Percentiles rank a stretch among this genome's conserved stretches.
phyloP scores from a whole-genome alignment of 2,329 filamentous ascomycete species.

The Alternaria metachromatica region DNA sequence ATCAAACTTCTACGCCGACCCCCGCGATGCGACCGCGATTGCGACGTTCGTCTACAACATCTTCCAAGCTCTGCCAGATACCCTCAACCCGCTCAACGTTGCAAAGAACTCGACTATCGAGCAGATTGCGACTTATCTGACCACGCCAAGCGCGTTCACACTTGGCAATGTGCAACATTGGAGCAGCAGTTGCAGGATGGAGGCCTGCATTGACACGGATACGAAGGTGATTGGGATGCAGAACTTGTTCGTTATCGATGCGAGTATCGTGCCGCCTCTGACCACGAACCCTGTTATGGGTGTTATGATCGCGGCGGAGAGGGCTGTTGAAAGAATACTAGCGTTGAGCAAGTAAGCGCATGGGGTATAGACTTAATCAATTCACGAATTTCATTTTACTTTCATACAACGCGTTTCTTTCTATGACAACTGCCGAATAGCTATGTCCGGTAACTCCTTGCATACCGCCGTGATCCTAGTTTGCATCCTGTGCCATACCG shows the following conservation, averaged over 20 bases:
- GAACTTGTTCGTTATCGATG: conserved; percentile 62
- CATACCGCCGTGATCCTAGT: background rate
- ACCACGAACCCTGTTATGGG: conserved; percentile 64
- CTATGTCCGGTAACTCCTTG: background rate
- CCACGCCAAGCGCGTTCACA: conserved; percentile 56
- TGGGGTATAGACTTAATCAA: background rate
- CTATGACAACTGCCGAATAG: background rate
- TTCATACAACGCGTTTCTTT: background rate
- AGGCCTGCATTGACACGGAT: conserved; percentile 57
- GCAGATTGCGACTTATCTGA: conserved; percentile 60
- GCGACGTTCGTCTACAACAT: conserved; percentile 59
- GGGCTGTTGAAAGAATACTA: conserved; percentile 58
- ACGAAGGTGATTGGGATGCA: conserved; percentile 57
- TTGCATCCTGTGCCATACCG: background rate
- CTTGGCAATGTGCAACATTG: conserved; percentile 61
- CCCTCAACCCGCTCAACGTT: conserved; percentile 59
- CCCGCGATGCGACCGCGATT: conserved; percentile 57
- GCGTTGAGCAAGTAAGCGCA: conserved; percentile 5
- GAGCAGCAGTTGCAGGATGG: conserved; percentile 61
- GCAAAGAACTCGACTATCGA: conserved; percentile 54
- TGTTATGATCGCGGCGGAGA: conserved; percentile 62
- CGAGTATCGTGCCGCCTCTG: conserved; percentile 58
- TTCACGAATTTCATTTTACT: background rate
- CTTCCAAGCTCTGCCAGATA: conserved; percentile 55
- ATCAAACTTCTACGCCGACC: conserved; percentile 54